These are phyloP conservation scores for Geoglossum glabrum DNA, from an alignment of 495 filamentous ascomycete genomes.

Conservation along the genomic window DNA sequence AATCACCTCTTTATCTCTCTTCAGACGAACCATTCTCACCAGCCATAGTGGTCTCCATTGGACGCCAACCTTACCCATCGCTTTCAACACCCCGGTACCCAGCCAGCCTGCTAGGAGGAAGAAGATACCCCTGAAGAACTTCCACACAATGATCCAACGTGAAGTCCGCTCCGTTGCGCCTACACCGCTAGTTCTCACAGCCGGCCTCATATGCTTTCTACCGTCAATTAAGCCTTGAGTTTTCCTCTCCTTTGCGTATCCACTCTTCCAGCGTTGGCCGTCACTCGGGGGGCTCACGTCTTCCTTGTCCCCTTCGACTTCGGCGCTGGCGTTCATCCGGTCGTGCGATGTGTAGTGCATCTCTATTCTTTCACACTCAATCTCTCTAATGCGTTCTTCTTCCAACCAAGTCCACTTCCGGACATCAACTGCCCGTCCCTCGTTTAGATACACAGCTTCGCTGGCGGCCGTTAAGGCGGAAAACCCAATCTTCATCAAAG, in stretches of 20 bases:
- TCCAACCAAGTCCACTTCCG: constrained; percentile 82
- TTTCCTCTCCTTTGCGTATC: constrained; percentile 49
- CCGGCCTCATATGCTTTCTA: constrained; percentile 22
- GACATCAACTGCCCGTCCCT: constrained; percentile 56
- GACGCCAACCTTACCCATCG: constrained; percentile 40
- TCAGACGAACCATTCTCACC: constrained; percentile 24
- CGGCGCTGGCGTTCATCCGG: not conserved
- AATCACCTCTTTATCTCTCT: constrained; percentile 9
- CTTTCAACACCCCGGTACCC: constrained; percentile 30
- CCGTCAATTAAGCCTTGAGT: constrained; percentile 25
- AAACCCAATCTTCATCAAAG: constrained; percentile 70
- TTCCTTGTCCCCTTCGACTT: not conserved
- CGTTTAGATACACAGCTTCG: constrained; percentile 88
- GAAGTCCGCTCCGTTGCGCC: constrained; percentile 54
- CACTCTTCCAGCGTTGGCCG: constrained; percentile 23
- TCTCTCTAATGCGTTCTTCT: constrained; percentile 46
- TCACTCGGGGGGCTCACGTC: not conserved
- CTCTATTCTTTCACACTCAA: constrained; percentile 21
- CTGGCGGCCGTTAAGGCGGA: constrained; percentile 74
- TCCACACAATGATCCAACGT: constrained; percentile 49
- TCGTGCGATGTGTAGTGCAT: not conserved
- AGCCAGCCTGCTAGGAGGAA: constrained; percentile 40
- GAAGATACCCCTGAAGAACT: constrained; percentile 54
- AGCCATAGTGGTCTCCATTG: constrained; percentile 42
- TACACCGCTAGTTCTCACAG: constrained; percentile 39